These are phyloP conservation scores for Cladophialophora carrionii DNA, from an alignment of 2,329 filamentous ascomycete genomes.

Conservation along the genomic window DNA sequence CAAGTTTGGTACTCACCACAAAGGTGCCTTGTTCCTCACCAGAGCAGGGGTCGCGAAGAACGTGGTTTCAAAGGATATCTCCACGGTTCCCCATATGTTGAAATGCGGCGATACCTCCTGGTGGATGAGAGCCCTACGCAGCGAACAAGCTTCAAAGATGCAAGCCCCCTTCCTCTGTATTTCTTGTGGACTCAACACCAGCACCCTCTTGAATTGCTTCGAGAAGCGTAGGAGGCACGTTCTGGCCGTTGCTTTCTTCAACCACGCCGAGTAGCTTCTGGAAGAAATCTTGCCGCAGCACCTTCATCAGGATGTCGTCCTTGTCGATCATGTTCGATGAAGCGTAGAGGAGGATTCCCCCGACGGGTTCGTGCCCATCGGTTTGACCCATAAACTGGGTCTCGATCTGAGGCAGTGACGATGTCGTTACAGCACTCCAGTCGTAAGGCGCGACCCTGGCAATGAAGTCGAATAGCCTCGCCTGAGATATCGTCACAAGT, in stretches of 20 bases:
- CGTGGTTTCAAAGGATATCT: not conserved
- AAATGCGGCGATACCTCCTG: not conserved
- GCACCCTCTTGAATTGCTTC: conserved; percentile 37
- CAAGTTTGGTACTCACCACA: not conserved
- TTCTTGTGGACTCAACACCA: conserved; percentile 24
- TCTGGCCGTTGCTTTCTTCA: conserved; percentile 33
- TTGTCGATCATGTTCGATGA: conserved; percentile 37
- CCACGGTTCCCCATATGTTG: no score
- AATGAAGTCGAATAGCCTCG: conserved; percentile 62
- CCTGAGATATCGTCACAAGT: conserved; percentile 62
- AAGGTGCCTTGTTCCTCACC: not conserved
- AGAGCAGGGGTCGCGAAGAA: not conserved
- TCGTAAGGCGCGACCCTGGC: conserved; percentile 58
- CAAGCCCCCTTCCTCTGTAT: conserved; percentile 14
- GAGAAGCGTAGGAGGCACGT: conserved; percentile 30
- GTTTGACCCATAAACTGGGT: conserved; percentile 41
- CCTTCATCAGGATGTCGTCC: conserved; percentile 37
- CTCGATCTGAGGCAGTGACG: conserved; percentile 59
- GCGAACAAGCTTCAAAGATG: conserved; percentile 13
- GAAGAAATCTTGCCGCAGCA: conserved; percentile 38
- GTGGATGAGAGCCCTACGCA: not conserved
- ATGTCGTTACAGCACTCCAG: conserved; percentile 57
- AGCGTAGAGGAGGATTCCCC: conserved; percentile 36
- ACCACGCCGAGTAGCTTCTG: conserved; percentile 32
- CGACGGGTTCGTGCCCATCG: conserved; percentile 27